Evolutionary conservation across 495 filamentous ascomycete genomes (phyloP).

Genomic region (Daldinia childiae): DNA sequence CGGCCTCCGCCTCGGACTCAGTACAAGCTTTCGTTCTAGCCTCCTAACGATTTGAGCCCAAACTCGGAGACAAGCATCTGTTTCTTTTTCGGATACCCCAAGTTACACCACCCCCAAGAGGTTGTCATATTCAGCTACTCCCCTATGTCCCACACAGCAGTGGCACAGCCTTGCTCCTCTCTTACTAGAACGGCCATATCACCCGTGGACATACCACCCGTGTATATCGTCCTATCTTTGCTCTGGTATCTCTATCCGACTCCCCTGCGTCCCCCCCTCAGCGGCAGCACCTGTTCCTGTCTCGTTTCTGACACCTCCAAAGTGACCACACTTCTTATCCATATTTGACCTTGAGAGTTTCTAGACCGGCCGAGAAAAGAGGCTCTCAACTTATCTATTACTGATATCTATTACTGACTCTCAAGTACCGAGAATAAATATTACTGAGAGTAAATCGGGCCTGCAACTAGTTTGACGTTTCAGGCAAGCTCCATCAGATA

Average conservation of each 20-base stretch:
- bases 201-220: constrained; percentile 16
- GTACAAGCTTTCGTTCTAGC: constrained; percentile 36
- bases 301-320: constrained; percentile 16
- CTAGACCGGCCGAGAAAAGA: constrained; percentile 10
- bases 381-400: background rate
- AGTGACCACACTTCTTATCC: background rate
- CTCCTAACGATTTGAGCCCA: constrained; percentile 24
- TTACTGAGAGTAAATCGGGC: constrained; percentile 7
- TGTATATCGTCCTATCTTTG: constrained; percentile 28
- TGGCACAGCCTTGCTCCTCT: constrained; percentile 42
- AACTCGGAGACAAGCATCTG: constrained; percentile 31
- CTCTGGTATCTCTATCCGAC: constrained; percentile 26
- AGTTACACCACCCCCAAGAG: constrained; percentile 40
- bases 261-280: constrained; percentile 33
- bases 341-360: constrained; percentile 5
- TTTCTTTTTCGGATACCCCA: constrained; percentile 47
- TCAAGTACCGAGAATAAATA: constrained; percentile 1
- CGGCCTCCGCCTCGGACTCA: constrained; percentile 32
- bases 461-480: constrained; percentile 29
- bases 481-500: constrained; percentile 23
- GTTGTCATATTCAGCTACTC: constrained; percentile 46
- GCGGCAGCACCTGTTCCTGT: constrained; percentile 23
- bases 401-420: background rate
- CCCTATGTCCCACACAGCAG: constrained; percentile 47
- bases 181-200: constrained; percentile 18